Base-by-base conservation (phyloP, 176 grass and related monocot species). In the Triticum aestivum region DNA sequence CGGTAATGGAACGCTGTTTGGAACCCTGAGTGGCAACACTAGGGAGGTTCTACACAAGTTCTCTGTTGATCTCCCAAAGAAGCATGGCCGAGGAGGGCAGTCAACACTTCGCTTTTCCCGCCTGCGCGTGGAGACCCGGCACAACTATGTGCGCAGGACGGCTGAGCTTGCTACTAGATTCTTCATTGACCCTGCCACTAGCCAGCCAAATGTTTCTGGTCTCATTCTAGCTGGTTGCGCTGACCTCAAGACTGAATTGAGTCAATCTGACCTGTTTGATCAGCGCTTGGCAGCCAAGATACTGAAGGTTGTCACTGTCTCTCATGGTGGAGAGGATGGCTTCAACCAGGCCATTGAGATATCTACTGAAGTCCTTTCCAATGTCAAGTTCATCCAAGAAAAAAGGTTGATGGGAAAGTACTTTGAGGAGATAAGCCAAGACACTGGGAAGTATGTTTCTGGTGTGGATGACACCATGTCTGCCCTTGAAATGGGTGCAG, bases 261-360 rank as follows among this genome's bases (percentile, higher is more conserved):
- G 87, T 42, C 82, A 89, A 26, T 89, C 82, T 32, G 82, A 89
- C 76, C 74, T 89, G 87, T 89, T 89, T 58, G 87, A 89, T 89
- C 39, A 70, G 41, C 82, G 87, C 4, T 68, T 89, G 30, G 41
- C 73, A 30, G 42, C 75, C 32, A 89, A 89, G 75, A 85, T 89
- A 32, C 65, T 89, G 38, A 89, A 89, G 23, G 75, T 85, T 56
- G 87, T 85, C 11, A 67, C 84, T 34, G 58, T 85, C 18, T 89
- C 87, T 33, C 84, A 89, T 80, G 87, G 87, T 29, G 87, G 87
- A 24, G 87, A 89, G 75, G 80, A 67, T 75, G 87, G 82, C 17
- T 84, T 89, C 54, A 85, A 89, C 68, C 87, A 89, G 30, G 87
- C 87, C 11, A 89, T 89, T 45, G 87, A 89, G 61, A 41, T 89